Percentiles rank a stretch among this genome's conserved stretches.
phyloP scores from a whole-genome alignment of 2,329 filamentous ascomycete species.

The Ophiostoma sp. region DNA sequence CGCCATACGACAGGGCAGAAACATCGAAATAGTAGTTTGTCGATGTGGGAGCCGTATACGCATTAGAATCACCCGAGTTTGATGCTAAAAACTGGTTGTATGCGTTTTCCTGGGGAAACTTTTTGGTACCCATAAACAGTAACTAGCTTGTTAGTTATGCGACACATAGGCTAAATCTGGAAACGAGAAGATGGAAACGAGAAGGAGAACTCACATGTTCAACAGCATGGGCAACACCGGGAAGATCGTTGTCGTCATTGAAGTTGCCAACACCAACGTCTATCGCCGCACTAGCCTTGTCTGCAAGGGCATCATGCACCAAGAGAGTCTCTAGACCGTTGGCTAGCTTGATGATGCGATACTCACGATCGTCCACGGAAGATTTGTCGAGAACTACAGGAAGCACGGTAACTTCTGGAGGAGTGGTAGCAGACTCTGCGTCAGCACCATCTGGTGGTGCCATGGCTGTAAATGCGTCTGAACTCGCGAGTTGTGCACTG shows the following conservation, averaged over 20 bases:
- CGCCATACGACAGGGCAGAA: constrained; percentile 62
- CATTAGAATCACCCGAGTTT: constrained; percentile 88
- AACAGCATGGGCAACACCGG: constrained; percentile 90
- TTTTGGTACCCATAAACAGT: constrained; percentile 97
- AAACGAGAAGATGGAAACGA: constrained; percentile 18
- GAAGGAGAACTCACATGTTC: constrained; percentile 65
- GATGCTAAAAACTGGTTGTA: constrained; percentile 90
- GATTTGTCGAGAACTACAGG: constrained; percentile 76
- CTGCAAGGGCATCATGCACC: constrained; percentile 89
- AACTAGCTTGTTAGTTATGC: constrained; percentile 43
- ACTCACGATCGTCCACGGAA: constrained; percentile 76
- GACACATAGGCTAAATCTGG: not conserved
- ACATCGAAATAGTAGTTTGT: constrained; percentile 99
- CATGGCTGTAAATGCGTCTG: constrained; percentile 12
- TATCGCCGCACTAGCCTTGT: constrained; percentile 92
- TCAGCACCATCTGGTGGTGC: not conserved
- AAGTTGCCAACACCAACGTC: constrained; percentile 97
- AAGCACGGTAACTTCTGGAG: constrained; percentile 33
- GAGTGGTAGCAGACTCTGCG: not conserved
- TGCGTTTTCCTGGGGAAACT: constrained; percentile 92
- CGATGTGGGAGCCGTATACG: constrained; percentile 86
- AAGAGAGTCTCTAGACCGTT: constrained; percentile 88
- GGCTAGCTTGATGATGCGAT: constrained; percentile 75
- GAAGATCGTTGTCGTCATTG: constrained; percentile 84
- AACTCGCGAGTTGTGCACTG: not conserved